Evolutionary conservation across 768 basidiomycete species (phyloP).

Genomic region (Hortiboletus campestris): DNA sequence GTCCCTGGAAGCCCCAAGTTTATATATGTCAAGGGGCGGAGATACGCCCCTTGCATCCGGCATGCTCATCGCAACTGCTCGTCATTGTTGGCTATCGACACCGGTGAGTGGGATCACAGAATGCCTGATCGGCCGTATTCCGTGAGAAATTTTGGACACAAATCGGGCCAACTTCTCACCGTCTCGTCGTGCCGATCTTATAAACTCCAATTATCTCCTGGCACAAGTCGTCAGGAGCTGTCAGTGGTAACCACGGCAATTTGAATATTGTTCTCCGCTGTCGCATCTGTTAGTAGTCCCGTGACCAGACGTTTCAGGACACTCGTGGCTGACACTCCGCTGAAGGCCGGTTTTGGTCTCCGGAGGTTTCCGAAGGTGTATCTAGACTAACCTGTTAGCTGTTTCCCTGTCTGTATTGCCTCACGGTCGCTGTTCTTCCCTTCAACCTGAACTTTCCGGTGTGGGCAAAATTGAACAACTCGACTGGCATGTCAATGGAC

Average conservation of each 20-base stretch:
- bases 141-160: background rate
- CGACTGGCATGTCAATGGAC: slow-evolving; percentile 22
- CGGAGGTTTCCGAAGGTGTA: too few species aligned
- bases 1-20: too few species aligned
- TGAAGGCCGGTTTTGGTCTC: too few species aligned
- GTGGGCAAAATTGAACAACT: slow-evolving; percentile 2
- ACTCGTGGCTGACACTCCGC: too few species aligned
- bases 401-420: background rate
- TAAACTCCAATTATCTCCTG: background rate
- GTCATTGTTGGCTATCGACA: background rate
- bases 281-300: too few species aligned
- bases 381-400: too few species aligned
- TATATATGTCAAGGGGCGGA: background rate
- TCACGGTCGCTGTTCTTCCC: background rate
- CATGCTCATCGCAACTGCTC: background rate
- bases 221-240: background rate
- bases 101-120: background rate
- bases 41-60: background rate
- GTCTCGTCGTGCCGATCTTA: background rate
- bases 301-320: too few species aligned
- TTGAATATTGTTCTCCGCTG: too few species aligned
- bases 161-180: background rate
- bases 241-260: too few species aligned
- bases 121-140: background rate
- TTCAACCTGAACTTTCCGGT: background rate